Percentiles rank a stretch among this genome's conserved stretches.
Evolutionary conservation across 2,329 filamentous ascomycete genomes (phyloP).

Genomic region (Aspergillus viridinutans): DNA sequence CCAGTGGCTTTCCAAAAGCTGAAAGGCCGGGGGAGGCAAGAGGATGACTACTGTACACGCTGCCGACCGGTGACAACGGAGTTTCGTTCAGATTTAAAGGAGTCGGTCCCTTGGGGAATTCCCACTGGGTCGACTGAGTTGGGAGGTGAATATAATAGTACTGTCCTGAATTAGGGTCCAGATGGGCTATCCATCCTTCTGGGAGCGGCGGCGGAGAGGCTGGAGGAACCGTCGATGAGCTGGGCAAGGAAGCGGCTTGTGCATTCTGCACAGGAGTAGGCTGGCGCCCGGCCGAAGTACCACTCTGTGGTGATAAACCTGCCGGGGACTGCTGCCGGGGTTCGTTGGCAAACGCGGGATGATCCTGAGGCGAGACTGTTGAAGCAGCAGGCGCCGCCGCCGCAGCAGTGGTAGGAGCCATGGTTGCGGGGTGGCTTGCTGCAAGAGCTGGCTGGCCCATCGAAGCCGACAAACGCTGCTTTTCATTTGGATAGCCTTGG

Average conservation of each 20-base stretch:
- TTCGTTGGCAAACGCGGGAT: constrained; percentile 91
- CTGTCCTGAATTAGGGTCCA: constrained; percentile 92
- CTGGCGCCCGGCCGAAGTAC: constrained; percentile 22
- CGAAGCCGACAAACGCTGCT: constrained; percentile 52
- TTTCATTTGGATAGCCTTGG: constrained; percentile 71
- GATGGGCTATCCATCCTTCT: constrained; percentile 96
- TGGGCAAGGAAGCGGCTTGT: constrained; percentile 29
- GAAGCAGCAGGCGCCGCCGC: constrained; percentile 22
- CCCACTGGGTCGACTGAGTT: constrained; percentile 95
- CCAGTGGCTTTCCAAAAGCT: constrained; percentile 53
- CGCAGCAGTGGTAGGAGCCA: constrained; percentile 17
- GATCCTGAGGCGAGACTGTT: constrained; percentile 48
- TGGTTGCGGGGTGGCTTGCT: constrained; percentile 24
- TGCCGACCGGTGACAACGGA: constrained; percentile 77
- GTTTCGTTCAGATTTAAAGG: constrained; percentile 77
- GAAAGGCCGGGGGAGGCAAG: constrained; percentile 65
- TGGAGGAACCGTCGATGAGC: constrained; percentile 53
- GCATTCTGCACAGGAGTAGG: constrained; percentile 17
- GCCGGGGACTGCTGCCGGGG: constrained; percentile 47
- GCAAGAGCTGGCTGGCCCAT: constrained; percentile 10
- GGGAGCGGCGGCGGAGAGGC: constrained; percentile 87
- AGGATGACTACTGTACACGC: constrained; percentile 67
- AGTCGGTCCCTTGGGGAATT: constrained; percentile 93
- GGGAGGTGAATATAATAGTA: constrained; percentile 99
- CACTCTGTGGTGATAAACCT: constrained; percentile 38